phyloP scores from a whole-genome alignment of 768 basidiomycete species.

The Cyclocybe aegerita region DNA sequence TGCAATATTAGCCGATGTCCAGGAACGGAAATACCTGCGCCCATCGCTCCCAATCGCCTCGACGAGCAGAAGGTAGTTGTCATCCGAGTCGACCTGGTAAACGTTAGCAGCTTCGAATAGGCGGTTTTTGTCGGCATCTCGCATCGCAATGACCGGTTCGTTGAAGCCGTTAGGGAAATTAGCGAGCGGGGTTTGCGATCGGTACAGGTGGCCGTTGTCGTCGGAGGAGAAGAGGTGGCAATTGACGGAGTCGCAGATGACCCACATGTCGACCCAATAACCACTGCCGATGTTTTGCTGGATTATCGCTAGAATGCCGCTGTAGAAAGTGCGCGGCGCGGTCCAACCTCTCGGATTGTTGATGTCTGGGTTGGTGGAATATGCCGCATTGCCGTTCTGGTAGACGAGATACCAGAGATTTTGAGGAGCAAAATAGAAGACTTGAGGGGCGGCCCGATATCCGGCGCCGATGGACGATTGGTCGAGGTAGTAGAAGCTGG shows the following conservation, averaged over 20 bases:
- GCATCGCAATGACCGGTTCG: conserved; percentile 18
- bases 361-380: conserved; percentile 18
- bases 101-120: conserved; percentile 17
- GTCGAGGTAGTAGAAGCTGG: conserved; percentile 14
- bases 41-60: conserved; percentile 17
- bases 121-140: conserved; percentile 8
- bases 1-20: conserved; percentile 9
- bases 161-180: conserved; percentile 18
- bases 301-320: conserved; percentile 11
- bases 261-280: conserved; percentile 23
- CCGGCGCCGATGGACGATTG: conserved; percentile 13
- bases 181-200: conserved; percentile 16
- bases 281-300: conserved; percentile 16
- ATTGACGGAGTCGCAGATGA: conserved; percentile 18
- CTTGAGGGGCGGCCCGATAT: conserved; percentile 14
- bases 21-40: conserved; percentile 14
- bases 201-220: conserved; percentile 21
- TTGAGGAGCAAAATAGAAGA: conserved; percentile 20
- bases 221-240: conserved; percentile 22
- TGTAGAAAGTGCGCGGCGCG: conserved; percentile 15
- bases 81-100: conserved; percentile 5
- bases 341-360: conserved; percentile 18
- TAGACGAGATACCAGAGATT: conserved; percentile 19
- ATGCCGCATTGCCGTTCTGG: conserved; percentile 18
- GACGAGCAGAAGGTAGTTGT: conserved; percentile 13